Base-by-base conservation (phyloP, 495 filamentous ascomycete species). In the Lasiosphaeris hirsuta region DNA sequence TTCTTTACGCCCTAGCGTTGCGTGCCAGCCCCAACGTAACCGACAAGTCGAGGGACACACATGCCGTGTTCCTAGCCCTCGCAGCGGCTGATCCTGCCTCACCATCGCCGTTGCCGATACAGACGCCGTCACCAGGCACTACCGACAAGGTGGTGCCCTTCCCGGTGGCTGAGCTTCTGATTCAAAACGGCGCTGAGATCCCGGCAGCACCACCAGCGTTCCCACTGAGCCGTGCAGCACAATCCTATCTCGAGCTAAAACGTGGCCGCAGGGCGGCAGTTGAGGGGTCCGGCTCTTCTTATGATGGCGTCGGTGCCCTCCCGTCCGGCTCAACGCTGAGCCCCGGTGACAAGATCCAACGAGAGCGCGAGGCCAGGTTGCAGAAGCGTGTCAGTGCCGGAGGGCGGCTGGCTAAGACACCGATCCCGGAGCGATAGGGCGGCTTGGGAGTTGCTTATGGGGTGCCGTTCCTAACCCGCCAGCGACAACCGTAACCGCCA, bases 161-260 rank as follows among this genome's bases (percentile, higher is more conserved):
- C 71, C 87, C 95, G 0, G 76, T 97, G 19, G 95, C 94, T 30
- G 94, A 98, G 72, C 80, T 97, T 47, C 81, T 98, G 10, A 79
- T 97, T 15, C 94, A 96, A 63, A 97, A 97, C 68, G 94, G 94
- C 34, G 92, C 91, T 7, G 90, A 95, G 44, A 88, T 97, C 14
- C 92, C 94, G 0, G 68, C 78, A 1, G 71, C 81, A 7, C 78
- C 86, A 14, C 63, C 68, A 7, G 86, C 88, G 4, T 89, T 93
- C 62, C 87, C 88, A 10, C 81, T 97, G 4, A 88, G 86, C 36
- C 70, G 82, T 15, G 83, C 86, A 17, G 95, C 93, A 1, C 83
- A 87, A 62, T 68, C 89, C 34, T 98, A 97, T 63, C 73, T 97
- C 45, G 90, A 92, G 53, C 84, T 90, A 67, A 96, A 96, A 64